These are phyloP conservation scores for Yarrowia galli DNA, from an alignment of 1,139 yeast species.

Conservation along the genomic window DNA sequence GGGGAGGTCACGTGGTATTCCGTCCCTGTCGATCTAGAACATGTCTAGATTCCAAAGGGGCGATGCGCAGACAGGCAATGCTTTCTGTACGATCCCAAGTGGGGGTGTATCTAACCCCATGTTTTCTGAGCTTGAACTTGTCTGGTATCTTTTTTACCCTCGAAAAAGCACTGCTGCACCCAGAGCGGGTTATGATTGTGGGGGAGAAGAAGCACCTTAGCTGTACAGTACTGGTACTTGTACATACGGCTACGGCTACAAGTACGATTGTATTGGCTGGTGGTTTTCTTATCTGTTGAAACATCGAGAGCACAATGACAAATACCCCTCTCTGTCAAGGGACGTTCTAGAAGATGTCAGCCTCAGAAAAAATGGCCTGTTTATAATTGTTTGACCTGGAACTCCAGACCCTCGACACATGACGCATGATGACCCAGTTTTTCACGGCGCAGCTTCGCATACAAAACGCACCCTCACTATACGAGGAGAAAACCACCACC, in stretches of 20 bases:
- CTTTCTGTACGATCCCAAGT: too few species aligned
- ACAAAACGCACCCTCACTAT: background rate
- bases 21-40: conserved; percentile 17
- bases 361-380: background rate
- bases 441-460: too few species aligned
- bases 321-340: background rate
- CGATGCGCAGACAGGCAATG: too few species aligned
- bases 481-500: background rate
- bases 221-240: too few species aligned
- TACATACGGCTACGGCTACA: too few species aligned
- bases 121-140: background rate
- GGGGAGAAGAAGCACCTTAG: too few species aligned
- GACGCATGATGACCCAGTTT: too few species aligned
- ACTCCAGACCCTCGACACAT: background rate
- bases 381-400: background rate
- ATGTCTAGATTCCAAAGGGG: too few species aligned
- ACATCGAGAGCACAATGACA: conserved; percentile 3
- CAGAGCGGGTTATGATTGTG: too few species aligned
- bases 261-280: too few species aligned
- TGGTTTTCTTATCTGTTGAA: too few species aligned
- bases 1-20: background rate
- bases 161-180: background rate
- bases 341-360: background rate
- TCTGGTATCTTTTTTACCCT: background rate
- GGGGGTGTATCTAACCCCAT: background rate